phyloP scores from a whole-genome alignment of 1,139 yeast species.

The Torulaspora pretoriensis region DNA sequence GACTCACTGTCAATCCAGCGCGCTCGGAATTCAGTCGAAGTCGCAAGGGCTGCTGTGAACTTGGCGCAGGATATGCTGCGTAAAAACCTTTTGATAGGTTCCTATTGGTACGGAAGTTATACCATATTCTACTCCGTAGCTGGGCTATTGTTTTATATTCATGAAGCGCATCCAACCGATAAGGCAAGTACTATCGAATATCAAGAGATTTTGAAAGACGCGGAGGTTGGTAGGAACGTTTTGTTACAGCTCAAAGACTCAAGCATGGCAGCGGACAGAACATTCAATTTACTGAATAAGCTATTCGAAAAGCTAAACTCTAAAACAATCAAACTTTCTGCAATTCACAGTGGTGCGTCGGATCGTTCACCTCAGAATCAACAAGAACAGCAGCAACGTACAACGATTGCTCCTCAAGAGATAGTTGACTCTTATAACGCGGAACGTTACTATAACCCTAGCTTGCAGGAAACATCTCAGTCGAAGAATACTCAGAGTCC shows the following conservation, averaged over 20 bases:
- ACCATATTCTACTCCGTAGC: slow-evolving; percentile 92
- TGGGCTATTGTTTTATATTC: slow-evolving; percentile 77
- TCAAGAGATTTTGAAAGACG: slow-evolving; percentile 58
- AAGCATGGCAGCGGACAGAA: slow-evolving; percentile 74
- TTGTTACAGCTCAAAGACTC: slow-evolving; percentile 67
- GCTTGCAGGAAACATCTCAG: slow-evolving; percentile 3
- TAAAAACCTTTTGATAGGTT: slow-evolving; percentile 70
- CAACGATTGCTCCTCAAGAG: slow-evolving; percentile 8
- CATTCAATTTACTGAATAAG: slow-evolving; percentile 72
- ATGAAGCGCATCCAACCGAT: slow-evolving; percentile 55
- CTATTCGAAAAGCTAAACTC: slow-evolving; percentile 73
- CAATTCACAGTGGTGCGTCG: slow-evolving; percentile 11
- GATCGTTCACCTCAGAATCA: slow-evolving; percentile 17
- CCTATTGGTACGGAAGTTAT: slow-evolving; percentile 90
- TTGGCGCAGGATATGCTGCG: slow-evolving; percentile 79
- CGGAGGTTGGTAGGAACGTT: slow-evolving; percentile 75
- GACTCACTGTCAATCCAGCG: slow-evolving; percentile 57
- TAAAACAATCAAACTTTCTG: slow-evolving; percentile 22
- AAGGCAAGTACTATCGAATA: slow-evolving; percentile 63
- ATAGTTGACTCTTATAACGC: slow-evolving; percentile 5
- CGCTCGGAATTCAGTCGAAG: slow-evolving; percentile 80
- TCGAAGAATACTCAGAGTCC: slow-evolving; percentile 3
- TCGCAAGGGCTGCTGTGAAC: slow-evolving; percentile 79
- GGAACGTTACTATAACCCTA: slow-evolving; percentile 5
- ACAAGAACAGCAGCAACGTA: slow-evolving; percentile 2